phyloP scores from a whole-genome alignment of 2,329 filamentous ascomycete species.

The Colletotrichum sp. region DNA sequence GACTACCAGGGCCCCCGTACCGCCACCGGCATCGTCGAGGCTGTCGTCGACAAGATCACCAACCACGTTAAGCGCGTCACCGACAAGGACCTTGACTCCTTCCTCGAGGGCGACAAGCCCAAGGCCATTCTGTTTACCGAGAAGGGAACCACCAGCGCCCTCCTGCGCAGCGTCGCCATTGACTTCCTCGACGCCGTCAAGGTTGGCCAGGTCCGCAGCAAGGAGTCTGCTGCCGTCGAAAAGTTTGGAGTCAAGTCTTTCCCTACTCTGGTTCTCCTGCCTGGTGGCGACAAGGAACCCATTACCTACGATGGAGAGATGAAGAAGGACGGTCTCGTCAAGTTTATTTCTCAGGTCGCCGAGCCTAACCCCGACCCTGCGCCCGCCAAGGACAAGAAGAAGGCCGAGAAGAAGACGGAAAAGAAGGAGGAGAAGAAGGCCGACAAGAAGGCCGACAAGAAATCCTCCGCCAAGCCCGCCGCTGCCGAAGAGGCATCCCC shows the following conservation, averaged over 20 bases:
- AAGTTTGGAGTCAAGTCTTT: constrained; percentile 79
- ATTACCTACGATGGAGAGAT: constrained; percentile 82
- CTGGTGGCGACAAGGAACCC: constrained; percentile 70
- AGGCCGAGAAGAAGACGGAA: constrained; percentile 42
- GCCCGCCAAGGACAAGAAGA: constrained; percentile 51
- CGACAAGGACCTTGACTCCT: constrained; percentile 79
- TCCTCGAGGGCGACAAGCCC: constrained; percentile 72
- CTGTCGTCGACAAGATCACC: constrained; percentile 85
- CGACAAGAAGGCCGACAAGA: constrained; percentile 15
- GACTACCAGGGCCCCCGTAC: constrained; percentile 87
- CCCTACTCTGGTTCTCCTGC: constrained; percentile 81
- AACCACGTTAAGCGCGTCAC: constrained; percentile 86
- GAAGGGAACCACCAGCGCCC: constrained; percentile 85
- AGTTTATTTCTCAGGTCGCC: constrained; percentile 82
- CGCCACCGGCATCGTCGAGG: constrained; percentile 87
- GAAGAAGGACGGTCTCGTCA: constrained; percentile 81
- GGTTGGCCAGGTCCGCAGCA: constrained; percentile 83
- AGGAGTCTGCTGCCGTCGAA: constrained; percentile 74
- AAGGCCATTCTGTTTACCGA: constrained; percentile 94
- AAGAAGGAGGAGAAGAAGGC: constrained; percentile 23
- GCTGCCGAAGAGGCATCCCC: constrained; percentile 22
- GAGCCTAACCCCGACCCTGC: constrained; percentile 80
- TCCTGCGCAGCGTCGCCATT: constrained; percentile 85
- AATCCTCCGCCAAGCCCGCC: background rate
- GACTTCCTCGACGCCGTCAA: constrained; percentile 84